phyloP scores from a whole-genome alignment of 2,329 filamentous ascomycete species.

The Bipolaris oryzae region DNA sequence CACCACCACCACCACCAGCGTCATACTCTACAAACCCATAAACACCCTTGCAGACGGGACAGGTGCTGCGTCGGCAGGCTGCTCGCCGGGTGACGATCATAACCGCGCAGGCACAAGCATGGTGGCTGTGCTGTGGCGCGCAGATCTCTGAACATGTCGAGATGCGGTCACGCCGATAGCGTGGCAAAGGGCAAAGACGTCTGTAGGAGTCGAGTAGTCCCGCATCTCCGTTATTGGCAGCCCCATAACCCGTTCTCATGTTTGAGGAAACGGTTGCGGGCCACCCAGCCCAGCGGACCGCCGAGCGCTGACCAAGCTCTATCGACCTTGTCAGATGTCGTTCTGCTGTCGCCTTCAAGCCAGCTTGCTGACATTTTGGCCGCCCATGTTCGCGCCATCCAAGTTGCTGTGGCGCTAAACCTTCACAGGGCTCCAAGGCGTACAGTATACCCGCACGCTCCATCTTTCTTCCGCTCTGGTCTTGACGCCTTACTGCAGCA shows the following conservation, averaged over 20 bases:
- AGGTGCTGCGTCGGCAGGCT: conserved; percentile 5
- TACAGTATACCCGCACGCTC: conserved; percentile 12
- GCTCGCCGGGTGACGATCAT: conserved; percentile 19
- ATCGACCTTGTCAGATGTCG: conserved; percentile 12
- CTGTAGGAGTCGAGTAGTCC: neutral
- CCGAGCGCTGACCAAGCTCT: conserved; percentile 20
- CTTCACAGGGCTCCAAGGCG: conserved; percentile 21
- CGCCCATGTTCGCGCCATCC: conserved; percentile 15
- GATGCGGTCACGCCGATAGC: conserved; percentile 31
- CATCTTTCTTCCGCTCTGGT: conserved; percentile 14
- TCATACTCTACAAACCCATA: neutral
- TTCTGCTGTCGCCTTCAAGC: conserved; percentile 18
- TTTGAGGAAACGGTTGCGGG: conserved; percentile 22
- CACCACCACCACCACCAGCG: conserved; percentile 5
- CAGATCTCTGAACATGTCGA: conserved; percentile 18
- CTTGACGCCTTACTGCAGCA: conserved; percentile 19
- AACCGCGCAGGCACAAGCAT: conserved; percentile 11
- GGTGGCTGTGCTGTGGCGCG: conserved; percentile 36
- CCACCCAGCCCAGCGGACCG: conserved; percentile 15
- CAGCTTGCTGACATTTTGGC: conserved; percentile 17
- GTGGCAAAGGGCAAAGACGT: conserved; percentile 36
- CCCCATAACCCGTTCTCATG: conserved; percentile 9
- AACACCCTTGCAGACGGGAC: conserved; percentile 15
- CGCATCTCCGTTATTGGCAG: conserved; percentile 25
- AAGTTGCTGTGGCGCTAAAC: conserved; percentile 26